Evolutionary conservation across 768 basidiomycete genomes (phyloP), one percentile per base, ranked within the genome.

Genomic region (Panaeolus cyanescens): DNA sequence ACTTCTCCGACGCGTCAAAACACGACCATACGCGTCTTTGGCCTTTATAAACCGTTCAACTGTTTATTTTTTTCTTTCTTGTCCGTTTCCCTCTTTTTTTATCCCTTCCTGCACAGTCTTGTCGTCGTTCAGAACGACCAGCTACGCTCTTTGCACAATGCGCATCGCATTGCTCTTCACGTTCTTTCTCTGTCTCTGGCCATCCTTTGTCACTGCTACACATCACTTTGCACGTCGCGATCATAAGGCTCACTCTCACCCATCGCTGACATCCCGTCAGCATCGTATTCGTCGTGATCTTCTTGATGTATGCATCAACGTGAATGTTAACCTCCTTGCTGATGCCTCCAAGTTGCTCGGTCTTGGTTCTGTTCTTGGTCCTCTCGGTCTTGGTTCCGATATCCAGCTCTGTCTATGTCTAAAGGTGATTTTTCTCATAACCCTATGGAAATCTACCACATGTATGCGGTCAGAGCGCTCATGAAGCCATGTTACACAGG

Each of bases 391-490:
- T 22, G 62, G 59, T 40, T 59, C 70, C 15, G 63, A 71, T 7
- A 58, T 74, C 53, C 60, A 74, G 39, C 68, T 78, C 19, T 80
- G 79, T 64, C 64, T 81, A 8, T 81, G 80, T 63, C 66, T 79
- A 25, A 76, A 79, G 68, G 79, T 79, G 34, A 25, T 71, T 22
- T 39, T 36, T 55, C 55, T 28, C 31, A 55, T 33, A 13, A 37
- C 22, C 45, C 37, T 17, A 28, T 32, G 3, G 30, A 53, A 56
- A 64, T 60, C 62, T 63, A 61, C 60, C 34, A 12, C 10, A 8
- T 50, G 15, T 50, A 50, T 50, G 45, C 45, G 45, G 9, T 50
- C 45, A 28, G 7, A 2, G 15, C 17, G 32, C 20, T 25, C 30
- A 19, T 56, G 17, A 37, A 32, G 32, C 12, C 39, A 55, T 20